A percentile compares a stretch with the other conserved stretches of the same genome.
phyloP scores from a whole-genome alignment of 257 asterid genomes.

The Plantago major region DNA sequence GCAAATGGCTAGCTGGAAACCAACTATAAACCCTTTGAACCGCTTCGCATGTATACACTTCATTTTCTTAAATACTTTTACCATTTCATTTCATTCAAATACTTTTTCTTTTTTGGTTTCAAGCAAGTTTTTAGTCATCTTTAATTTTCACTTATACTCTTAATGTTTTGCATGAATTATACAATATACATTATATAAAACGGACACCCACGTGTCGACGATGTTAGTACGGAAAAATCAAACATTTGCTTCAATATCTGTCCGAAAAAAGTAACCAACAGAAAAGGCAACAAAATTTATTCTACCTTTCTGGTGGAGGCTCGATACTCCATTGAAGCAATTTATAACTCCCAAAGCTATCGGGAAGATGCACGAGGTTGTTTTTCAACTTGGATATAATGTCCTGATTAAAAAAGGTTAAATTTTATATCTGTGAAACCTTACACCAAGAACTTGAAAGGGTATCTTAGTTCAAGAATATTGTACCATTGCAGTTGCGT shows the following conservation, averaged over 20 bases:
- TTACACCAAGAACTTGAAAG: conserved; percentile 13
- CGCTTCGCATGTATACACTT: no score
- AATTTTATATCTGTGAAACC: conserved; percentile 16
- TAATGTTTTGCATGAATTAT: no score
- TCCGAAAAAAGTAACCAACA: conserved; percentile 4
- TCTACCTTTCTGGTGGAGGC: conserved; percentile 59
- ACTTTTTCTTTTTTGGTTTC: no score
- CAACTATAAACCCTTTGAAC: no score
- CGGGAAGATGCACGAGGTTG: conserved; percentile 55
- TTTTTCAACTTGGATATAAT: conserved; percentile 54
- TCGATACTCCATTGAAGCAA: conserved; percentile 55
- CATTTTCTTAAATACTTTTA: no score
- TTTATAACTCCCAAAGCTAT: conserved; percentile 70
- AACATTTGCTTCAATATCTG: neutral
- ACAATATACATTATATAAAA: no score
- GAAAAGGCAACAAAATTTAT: neutral
- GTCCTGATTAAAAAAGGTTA: conserved; percentile 40
- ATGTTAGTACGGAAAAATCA: neutral
- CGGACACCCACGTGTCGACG: no score
- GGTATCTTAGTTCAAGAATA: conserved; percentile 15
- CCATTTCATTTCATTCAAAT: no score
- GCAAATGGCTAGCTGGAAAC: no score
- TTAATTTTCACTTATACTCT: no score
- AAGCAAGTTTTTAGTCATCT: no score
- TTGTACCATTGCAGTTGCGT: conserved; percentile 66